These are phyloP conservation scores for Phylloporus sp. DNA, from an alignment of 768 basidiomycete genomes.

Conservation along the genomic window DNA sequence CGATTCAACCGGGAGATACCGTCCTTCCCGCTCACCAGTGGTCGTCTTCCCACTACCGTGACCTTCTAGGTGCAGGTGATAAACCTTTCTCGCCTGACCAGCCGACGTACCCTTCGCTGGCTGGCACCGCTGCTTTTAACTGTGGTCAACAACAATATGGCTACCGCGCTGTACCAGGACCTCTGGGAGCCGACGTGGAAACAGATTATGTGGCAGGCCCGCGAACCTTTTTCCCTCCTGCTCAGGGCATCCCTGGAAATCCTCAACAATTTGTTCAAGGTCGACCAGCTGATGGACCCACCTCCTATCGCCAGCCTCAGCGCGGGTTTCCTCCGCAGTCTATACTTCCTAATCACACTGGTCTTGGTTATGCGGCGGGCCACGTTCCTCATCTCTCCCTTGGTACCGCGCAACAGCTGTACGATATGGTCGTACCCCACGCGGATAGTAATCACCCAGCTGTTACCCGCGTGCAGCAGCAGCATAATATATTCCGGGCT, in stretches of 20 bases:
- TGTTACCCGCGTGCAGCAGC: slow-evolving; percentile 74
- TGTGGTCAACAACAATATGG: slow-evolving; percentile 53
- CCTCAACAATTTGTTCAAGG: slow-evolving; percentile 48
- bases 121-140: slow-evolving; percentile 42
- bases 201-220: slow-evolving; percentile 59
- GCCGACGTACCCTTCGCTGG: slow-evolving; percentile 65
- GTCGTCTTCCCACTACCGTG: slow-evolving; percentile 48
- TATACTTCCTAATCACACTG: slow-evolving; percentile 49
- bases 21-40: slow-evolving; percentile 45
- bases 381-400: slow-evolving; percentile 69
- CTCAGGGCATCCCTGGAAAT: slow-evolving; percentile 37
- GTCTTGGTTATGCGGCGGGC: slow-evolving; percentile 47
- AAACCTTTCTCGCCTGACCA: slow-evolving; percentile 45
- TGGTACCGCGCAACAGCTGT: slow-evolving; percentile 72
- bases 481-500: slow-evolving; percentile 67
- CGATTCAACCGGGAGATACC: slow-evolving; percentile 34
- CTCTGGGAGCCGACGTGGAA: slow-evolving; percentile 21
- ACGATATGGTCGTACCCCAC: slow-evolving; percentile 68
- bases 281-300: slow-evolving; percentile 46
- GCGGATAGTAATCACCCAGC: slow-evolving; percentile 56
- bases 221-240: slow-evolving; percentile 50
- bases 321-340: slow-evolving; percentile 58
- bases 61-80: slow-evolving; percentile 34
- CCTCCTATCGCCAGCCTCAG: slow-evolving; percentile 60
- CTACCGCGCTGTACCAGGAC: slow-evolving; percentile 42